Base-by-base conservation (phyloP, 2,329 filamentous ascomycete genomes). In the Knoxdaviesia proteae region DNA sequence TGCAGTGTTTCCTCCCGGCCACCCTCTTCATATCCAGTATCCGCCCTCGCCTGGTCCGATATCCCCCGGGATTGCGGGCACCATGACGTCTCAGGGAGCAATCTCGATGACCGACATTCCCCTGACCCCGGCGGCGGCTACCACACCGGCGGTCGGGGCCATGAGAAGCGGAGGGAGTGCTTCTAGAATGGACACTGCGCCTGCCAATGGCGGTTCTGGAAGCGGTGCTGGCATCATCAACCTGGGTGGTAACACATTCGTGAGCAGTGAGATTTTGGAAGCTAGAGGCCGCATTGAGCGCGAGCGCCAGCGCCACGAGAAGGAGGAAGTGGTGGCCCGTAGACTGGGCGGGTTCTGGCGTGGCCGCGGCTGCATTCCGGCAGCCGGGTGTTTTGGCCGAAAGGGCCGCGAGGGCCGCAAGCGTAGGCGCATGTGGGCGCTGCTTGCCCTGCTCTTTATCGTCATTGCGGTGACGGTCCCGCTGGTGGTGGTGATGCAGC, bases 351-450 rank as follows among this genome's bases (percentile, higher is more conserved):
- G 72, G 4, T 63, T 73, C 37, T 82, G 77, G 75, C 69, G 71
- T 51, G 77, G 77, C 2, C 67, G 77, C 40, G 71, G 69, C 7
- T 80, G 71, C 46, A 62, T 83, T 34, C 67, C 74, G 0, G 61
- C 67, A 10, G 67, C 61, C n/a, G 76, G 77, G 2, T 81, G 76
- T 54, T 77, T 75, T 53, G 77, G 78, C 1, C 65, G 74, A 20
- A 60, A 61, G 3, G 75, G 75, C 1, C 67, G 70, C 1, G 77
- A 81, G 51, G 75, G 72, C 3, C 69, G 77, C 45, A 70, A 74
- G 51, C 67, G 67, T 52, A 68, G 77, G 46, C 65, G 78, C 11
- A 63, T 77, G 43, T 80, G 73, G 48, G 61, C 61, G 9, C 55
- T 78, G 36, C 50, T 80, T 2, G 53, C 63, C 4, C 56, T 77